Evolutionary conservation across 2,329 filamentous ascomycete genomes (phyloP), one percentile per base, ranked within the genome.

Genomic region (Phyllosticta capitalensis): DNA sequence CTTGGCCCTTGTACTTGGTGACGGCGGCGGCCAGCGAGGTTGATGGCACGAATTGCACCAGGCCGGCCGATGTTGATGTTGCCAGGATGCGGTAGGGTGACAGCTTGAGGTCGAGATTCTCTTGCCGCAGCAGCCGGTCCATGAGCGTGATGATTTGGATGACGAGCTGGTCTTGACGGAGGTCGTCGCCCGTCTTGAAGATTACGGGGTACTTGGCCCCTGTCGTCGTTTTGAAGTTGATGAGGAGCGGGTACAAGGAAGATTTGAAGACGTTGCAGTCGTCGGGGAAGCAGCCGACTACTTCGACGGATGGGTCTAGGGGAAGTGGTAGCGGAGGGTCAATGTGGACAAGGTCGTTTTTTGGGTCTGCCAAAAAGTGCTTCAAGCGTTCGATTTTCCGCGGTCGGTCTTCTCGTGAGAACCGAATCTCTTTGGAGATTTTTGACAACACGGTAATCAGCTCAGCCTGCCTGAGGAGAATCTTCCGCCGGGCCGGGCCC

Each of bases 61-160:
- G 90, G 7, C 94, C 94, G 2, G 92, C 92, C 0, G 84, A 88
- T 9, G 90, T 89, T 63, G 90, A 92, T 2, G 94, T 99, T 0
- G 94, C 94, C 9, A 99, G 83, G 64, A 97, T 96, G 67, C 92
- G 92, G 77, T 99, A 99, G 0, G 94, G 94, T 0, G 92, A 92
- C 1, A 99, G 81, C 69, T 95, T 96, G 52, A 99, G 81, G 69
- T 99, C 94, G 9, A 99, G 79, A 63, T 99, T 97, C 70, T 99
- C 94, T 69, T 97, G 96, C 61, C 90, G 89, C 4, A 99, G 81
- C 1, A 99, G 83, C 61, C 92, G 89, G 68, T 99, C 94, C 94
- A 99, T 99, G 17, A 99, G 81, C 0, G 90, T 95, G 71, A 99
- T 96, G 68, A 97, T 97, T 68, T 90, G 94, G 58, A 99, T 95